Conservation (phyloP, 805 yeast species). For the Yamadazyma sp. region DNA sequence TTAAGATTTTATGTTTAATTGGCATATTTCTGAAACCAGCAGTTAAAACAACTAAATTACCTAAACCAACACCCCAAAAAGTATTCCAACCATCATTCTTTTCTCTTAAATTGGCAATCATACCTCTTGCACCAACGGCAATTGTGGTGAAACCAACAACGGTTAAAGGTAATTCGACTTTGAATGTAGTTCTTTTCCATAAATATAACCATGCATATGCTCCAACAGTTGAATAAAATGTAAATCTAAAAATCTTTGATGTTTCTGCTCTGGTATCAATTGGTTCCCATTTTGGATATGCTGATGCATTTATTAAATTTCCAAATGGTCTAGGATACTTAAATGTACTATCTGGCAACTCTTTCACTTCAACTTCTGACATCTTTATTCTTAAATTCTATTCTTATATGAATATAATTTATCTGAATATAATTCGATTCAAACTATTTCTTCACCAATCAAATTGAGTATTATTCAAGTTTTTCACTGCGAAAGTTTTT, state of each 20-base stretch:
- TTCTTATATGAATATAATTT: background rate
- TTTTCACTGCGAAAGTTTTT: constrained; percentile 3
- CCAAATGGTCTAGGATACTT: constrained; percentile 43
- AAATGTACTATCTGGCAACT: constrained; percentile 34
- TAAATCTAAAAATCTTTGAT: constrained; percentile 43
- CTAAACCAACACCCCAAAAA: constrained; percentile 59
- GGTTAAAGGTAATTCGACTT: constrained; percentile 37
- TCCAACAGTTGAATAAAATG: constrained; percentile 46
- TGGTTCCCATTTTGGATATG: constrained; percentile 50
- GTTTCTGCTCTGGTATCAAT: constrained; percentile 54
- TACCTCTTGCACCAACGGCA: constrained; percentile 48
- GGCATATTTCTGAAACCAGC: constrained; percentile 43
- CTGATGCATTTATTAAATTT: constrained; percentile 34
- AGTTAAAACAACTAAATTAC: constrained; percentile 45
- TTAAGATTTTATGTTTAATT: constrained; percentile 36
- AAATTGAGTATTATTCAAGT: background rate
- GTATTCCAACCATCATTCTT: constrained; percentile 62
- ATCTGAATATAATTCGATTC: too few relatives aligned
- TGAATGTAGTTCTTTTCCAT: constrained; percentile 42
- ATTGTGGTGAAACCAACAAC: constrained; percentile 46
- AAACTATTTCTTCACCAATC: too few relatives aligned
- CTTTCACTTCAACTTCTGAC: constrained; percentile 6
- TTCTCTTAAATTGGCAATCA: constrained; percentile 58
- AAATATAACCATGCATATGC: constrained; percentile 46
- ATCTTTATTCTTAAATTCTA: background rate